phyloP scores from a whole-genome alignment of 2,329 filamentous ascomycete species.

The Monosporascus sp. region DNA sequence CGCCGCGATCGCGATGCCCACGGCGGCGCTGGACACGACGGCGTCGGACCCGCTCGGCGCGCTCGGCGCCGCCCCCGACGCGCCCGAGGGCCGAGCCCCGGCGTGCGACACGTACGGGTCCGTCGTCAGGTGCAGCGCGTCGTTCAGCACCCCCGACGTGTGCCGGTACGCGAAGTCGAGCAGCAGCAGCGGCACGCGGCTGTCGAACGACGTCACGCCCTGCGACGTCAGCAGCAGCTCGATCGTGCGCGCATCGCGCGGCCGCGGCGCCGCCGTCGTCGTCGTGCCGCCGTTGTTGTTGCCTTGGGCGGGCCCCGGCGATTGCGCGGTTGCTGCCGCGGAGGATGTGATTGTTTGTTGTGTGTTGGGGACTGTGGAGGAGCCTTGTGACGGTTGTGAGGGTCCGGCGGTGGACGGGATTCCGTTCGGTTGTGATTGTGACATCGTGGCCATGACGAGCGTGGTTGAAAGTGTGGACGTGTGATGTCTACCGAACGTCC shows the following conservation, averaged over 20 bases:
- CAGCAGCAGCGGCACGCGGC: constrained; percentile 74
- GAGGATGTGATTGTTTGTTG: constrained; percentile 11
- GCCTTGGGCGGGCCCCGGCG: background rate
- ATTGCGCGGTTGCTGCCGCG: background rate
- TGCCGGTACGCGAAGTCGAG: constrained; percentile 85
- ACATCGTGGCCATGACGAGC: constrained; percentile 25
- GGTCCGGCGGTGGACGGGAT: constrained; percentile 32
- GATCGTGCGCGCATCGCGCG: constrained; percentile 73
- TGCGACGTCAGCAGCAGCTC: constrained; percentile 75
- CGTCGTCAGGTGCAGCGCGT: constrained; percentile 62
- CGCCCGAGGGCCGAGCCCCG: constrained; percentile 44
- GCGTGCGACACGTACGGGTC: constrained; percentile 62
- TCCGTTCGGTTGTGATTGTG: constrained; percentile 49
- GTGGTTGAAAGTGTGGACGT: background rate
- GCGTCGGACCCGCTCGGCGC: constrained; percentile 41
- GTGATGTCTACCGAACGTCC: too few species aligned
- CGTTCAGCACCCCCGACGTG: constrained; percentile 64
- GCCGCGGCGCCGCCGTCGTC: constrained; percentile 47
- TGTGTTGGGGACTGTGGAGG: constrained; percentile 27
- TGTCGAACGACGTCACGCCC: constrained; percentile 74
- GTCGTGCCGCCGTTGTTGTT: constrained; percentile 8
- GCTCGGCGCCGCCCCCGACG: constrained; percentile 44
- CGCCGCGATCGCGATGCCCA: constrained; percentile 63
- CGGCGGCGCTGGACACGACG: constrained; percentile 47
- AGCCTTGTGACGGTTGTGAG: constrained; percentile 23